A percentile compares a stretch with the other conserved stretches of the same genome.
These are phyloP conservation scores for Candida dajiaensis DNA, from an alignment of 805 yeast species.

Conservation along the genomic window DNA sequence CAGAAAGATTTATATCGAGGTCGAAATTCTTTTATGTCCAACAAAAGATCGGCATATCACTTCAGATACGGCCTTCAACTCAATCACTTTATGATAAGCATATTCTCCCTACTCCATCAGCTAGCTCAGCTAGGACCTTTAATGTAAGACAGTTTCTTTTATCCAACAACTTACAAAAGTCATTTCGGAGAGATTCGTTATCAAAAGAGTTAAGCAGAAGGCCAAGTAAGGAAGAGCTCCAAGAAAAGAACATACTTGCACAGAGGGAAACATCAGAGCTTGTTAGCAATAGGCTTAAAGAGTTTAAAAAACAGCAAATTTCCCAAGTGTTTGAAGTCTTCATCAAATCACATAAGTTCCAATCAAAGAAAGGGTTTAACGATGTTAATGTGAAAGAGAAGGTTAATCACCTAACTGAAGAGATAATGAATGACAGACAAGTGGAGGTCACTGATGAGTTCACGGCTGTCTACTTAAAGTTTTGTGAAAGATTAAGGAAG, in stretches of 20 bases:
- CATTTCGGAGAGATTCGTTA: conserved; percentile 15
- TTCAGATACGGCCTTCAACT: conserved; percentile 12
- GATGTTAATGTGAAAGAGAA: background rate
- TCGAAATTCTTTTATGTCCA: conserved; percentile 18
- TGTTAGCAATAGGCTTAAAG: conserved; percentile 8
- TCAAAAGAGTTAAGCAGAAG: conserved; percentile 16
- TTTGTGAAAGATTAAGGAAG: conserved; percentile 1
- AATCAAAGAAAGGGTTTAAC: background rate
- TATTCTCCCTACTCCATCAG: conserved; percentile 12
- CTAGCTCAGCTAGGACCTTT: background rate
- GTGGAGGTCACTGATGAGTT: conserved; percentile 6
- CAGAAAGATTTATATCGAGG: conserved; percentile 17
- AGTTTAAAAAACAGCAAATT: conserved; percentile 10
- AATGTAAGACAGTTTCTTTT: conserved; percentile 5
- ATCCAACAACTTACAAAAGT: conserved; percentile 7
- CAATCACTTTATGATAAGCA: conserved; percentile 12
- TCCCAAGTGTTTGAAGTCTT: conserved; percentile 14
- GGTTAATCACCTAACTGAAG: background rate
- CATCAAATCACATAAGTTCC: conserved; percentile 13
- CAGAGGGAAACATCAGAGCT: conserved; percentile 4
- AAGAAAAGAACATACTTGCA: conserved; percentile 15
- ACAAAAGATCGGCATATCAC: conserved; percentile 15
- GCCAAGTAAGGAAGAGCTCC: conserved; percentile 15
- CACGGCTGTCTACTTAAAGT: conserved; percentile 2
- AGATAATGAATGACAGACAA: background rate